Conservation (phyloP, 495 filamentous ascomycete species). For the Pyronema omphalodes region DNA sequence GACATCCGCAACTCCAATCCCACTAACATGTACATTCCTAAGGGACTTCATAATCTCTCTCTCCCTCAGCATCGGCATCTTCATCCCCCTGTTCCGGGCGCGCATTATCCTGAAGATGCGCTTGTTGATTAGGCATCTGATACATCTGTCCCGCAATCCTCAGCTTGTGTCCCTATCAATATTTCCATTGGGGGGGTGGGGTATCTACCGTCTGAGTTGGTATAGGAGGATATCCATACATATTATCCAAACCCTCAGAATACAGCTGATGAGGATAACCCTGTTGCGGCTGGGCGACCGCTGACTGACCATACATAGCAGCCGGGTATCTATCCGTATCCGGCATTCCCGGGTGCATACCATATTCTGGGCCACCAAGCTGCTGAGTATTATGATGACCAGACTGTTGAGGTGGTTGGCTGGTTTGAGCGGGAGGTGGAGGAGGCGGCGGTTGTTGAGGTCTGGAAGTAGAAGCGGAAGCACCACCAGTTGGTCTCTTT, state of each 20-base stretch:
- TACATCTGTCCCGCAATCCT: constrained; percentile 36
- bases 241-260: constrained; percentile 47
- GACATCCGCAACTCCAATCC: too few species aligned
- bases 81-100: constrained; percentile 30
- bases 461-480: constrained; percentile 25
- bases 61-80: constrained; percentile 41
- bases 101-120: constrained; percentile 27
- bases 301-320: constrained; percentile 51
- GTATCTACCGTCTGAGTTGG: constrained; percentile 58
- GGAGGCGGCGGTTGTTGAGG: constrained; percentile 17
- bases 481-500: constrained; percentile 45
- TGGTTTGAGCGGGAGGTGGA: constrained; percentile 15
- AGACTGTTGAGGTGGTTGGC: constrained; percentile 18
- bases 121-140: constrained; percentile 34
- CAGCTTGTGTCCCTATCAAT: neutral
- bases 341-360: constrained; percentile 41
- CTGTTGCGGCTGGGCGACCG: constrained; percentile 34
- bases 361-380: too few species aligned
- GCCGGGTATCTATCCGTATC: constrained; percentile 67
- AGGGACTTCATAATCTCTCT: constrained; percentile 37
- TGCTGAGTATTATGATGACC: constrained; percentile 1
- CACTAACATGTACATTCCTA: neutral
- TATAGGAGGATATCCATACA: constrained; percentile 71
- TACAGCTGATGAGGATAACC: constrained; percentile 57
- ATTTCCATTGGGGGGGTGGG: constrained; percentile 7